Evolutionary conservation across 306 rosid species (phyloP), one percentile per base, ranked within the genome.

Genomic region (Albizia julibrissin): DNA sequence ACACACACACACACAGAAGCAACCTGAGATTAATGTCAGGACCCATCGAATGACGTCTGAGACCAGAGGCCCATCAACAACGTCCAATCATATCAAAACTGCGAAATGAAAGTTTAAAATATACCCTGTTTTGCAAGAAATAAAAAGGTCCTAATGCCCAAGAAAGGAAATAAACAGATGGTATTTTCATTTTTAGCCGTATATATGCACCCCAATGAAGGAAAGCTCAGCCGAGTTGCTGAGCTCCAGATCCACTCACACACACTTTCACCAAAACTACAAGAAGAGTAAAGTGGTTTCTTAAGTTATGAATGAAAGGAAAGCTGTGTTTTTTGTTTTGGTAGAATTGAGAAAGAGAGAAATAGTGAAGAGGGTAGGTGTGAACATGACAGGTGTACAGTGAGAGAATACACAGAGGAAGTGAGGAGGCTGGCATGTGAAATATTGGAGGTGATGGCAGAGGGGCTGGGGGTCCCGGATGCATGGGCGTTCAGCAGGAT

Each of bases 371-470:
- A 13, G n/a, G 14, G 10, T 14, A 1, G 10, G 11, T 64, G 11
- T 29, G 24, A 10, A 58, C 65, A 61, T 82, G 85, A 88, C 92
- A 94, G 98, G 79, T 85, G 75, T 65, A 84, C 37, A 5, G 86
- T 84, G 83, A 87, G 74, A 58, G 87, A 76, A 54, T 92, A 91
- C 86, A 79, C 71, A 37, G 92, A 88, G 24, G 88, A 81, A 12
- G 89, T 86, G 10, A 78, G 52, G 81, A 83, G 79, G 49, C 33
- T 94, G 77, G 95, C 94, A 80, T 91, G 95, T 86, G 91, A 89
- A 86, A 86, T 94, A 21, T 75, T 91, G 87, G 98, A 91, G 54
- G 78, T 91, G 71, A 91, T 92, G 80, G 95, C 91, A 82, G 93
- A 89, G 69, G 97, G 91, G 2, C 5, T 94, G 86, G 80, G 87